phyloP scores from a whole-genome alignment of 768 basidiomycete species.

The Plicaturopsis crispa region DNA sequence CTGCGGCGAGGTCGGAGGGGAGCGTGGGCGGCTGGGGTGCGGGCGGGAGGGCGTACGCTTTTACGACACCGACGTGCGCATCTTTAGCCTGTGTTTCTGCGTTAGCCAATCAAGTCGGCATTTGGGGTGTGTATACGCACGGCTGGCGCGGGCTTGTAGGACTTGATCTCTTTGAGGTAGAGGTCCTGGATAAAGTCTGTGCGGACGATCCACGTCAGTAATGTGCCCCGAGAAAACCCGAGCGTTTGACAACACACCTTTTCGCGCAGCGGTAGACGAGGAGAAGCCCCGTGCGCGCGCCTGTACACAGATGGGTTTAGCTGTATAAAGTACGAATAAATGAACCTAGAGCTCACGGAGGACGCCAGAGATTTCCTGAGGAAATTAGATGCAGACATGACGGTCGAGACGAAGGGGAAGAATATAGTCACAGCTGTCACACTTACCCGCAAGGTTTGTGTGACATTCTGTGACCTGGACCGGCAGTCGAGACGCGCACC shows the following conservation, averaged over 20 bases:
- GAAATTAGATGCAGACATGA: slow-evolving; percentile 67
- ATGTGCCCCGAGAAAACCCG: slow-evolving; percentile 18
- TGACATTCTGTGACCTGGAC: slow-evolving; percentile 33
- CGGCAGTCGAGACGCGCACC: slow-evolving; percentile 9
- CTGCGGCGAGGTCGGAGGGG: slow-evolving; percentile 80
- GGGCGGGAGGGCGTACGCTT: slow-evolving; percentile 69
- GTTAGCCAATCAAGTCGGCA: not conserved
- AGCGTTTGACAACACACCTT: slow-evolving; percentile 44
- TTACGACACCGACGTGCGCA: slow-evolving; percentile 84
- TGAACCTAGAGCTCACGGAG: slow-evolving; percentile 27
- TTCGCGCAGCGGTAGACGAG: slow-evolving; percentile 50
- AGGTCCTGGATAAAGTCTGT: slow-evolving; percentile 90
- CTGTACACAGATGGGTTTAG: slow-evolving; percentile 21
- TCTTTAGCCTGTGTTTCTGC: slow-evolving; percentile 62
- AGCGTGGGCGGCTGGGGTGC: slow-evolving; percentile 69
- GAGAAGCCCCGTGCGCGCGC: slow-evolving; percentile 50
- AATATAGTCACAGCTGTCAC: slow-evolving; percentile 67
- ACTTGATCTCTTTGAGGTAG: slow-evolving; percentile 84
- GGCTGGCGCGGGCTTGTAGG: slow-evolving; percentile 70
- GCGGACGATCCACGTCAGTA: slow-evolving; percentile 4
- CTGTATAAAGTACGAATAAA: not conserved
- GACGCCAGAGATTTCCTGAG: slow-evolving; percentile 39
- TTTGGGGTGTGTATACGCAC: slow-evolving; percentile 38
- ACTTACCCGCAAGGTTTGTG: slow-evolving; percentile 33
- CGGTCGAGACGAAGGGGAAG: slow-evolving; percentile 40